A percentile compares a stretch with the other conserved stretches of the same genome.
Conservation (phyloP, 2,329 filamentous ascomycete genomes). For the Aaosphaeria arxii region DNA sequence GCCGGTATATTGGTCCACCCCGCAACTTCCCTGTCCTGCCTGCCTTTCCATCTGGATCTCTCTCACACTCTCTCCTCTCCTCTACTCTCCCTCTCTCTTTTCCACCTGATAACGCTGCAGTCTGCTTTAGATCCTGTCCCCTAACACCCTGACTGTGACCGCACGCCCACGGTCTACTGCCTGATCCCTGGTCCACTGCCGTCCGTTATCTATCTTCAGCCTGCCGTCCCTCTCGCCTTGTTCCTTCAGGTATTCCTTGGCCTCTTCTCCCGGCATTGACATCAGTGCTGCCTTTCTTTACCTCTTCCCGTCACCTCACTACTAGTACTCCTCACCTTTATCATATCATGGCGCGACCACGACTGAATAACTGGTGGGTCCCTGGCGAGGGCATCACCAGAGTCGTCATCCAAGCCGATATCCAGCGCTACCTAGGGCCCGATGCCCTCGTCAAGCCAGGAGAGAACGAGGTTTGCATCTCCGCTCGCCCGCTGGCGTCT, state of each 20-base stretch:
- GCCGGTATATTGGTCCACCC: conserved; percentile 35
- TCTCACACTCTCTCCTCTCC: no score
- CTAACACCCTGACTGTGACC: no score
- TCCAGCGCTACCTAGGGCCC: conserved; percentile 44
- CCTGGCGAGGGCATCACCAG: conserved; percentile 44
- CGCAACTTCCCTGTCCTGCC: no score
- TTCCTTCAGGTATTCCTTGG: conserved; percentile 32
- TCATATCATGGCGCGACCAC: background rate
- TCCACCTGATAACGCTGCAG: no score
- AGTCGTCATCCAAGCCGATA: conserved; percentile 45
- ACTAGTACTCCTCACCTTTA: background rate
- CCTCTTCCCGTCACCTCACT: conserved; percentile 15
- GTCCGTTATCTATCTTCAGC: conserved; percentile 10
- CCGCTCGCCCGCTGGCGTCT: background rate
- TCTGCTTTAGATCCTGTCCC: no score
- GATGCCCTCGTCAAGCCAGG: conserved; percentile 46
- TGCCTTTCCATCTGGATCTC: no score
- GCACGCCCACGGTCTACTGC: no score
- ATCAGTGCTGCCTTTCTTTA: conserved; percentile 34
- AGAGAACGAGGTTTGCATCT: conserved; percentile 19
- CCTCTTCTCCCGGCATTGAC: conserved; percentile 28
- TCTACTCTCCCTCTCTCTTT: no score
- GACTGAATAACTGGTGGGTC: conserved; percentile 40
- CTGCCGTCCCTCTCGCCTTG: conserved; percentile 29
- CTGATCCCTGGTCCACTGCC: no score